Base-by-base conservation (phyloP, 345 rosid genomes). In the Salix brachista region DNA sequence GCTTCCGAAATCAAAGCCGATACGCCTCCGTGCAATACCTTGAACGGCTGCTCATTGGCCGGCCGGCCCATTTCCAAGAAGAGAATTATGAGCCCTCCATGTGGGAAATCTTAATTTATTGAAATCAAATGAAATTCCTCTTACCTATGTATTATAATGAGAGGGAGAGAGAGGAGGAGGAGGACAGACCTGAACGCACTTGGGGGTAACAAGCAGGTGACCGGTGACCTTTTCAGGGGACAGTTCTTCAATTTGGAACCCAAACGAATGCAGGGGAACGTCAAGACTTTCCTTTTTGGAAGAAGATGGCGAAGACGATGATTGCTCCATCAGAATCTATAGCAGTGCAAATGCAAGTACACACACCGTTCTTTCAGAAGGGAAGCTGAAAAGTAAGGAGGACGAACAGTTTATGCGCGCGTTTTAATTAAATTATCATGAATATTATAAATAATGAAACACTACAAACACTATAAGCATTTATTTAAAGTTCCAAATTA, bases 11-110 rank as follows among this genome's bases (percentile, higher is more conserved):
- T 86, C 89, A 96, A 80, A 19, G 99, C 99, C 70, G 97, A 96
- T 3, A 93, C 94, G 39, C 98, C 99, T 37, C 98, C 98, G 77
- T 93, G 98, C 81, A 96, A 75, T 76, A 96, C 98, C 87, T 92
- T 91, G 86, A 96, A 96, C 30, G 98, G 97, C 98, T 96, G 89
- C 48, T 77, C 6, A 12, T 9, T 10, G 44, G 4, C 44, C 44
- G 44, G 8, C 50, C 25, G 1, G 9, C 50, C 8, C 14, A 4
- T 48, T 56, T 42, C 26, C 32, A 77, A 39, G 28, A 7, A 25
- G 42, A 8, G 9, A 28, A 34, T 39, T 6, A 16, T 37, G 17
- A 18, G 34, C 23, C 7, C 56, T 30, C 19, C 39, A 12, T 5
- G 8, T 14, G 34, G 2, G 18, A 4, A 13, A 70, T 52, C 7